Evolutionary conservation across 768 basidiomycete species (phyloP).

Genomic region (Sutorius australiensis): DNA sequence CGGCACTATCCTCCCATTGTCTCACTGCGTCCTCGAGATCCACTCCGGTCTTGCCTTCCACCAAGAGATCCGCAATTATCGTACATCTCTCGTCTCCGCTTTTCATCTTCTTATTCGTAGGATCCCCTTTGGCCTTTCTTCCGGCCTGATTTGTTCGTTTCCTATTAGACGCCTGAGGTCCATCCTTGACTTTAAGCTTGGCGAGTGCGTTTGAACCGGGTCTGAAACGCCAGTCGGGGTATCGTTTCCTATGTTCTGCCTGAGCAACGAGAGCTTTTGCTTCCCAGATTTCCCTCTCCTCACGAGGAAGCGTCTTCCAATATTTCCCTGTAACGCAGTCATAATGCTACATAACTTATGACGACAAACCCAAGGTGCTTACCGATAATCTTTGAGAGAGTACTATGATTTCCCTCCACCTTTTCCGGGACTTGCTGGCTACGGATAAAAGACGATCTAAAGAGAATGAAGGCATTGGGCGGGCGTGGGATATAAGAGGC

Average conservation of each 20-base stretch:
- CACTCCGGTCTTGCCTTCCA: slow-evolving; percentile 61
- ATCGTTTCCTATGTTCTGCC: slow-evolving; percentile 66
- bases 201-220: slow-evolving; percentile 52
- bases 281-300: slow-evolving; percentile 74
- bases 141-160: slow-evolving; percentile 28
- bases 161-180: slow-evolving; percentile 31
- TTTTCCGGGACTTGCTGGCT: slow-evolving; percentile 70
- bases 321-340: slow-evolving; percentile 48
- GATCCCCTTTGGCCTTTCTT: slow-evolving; percentile 29
- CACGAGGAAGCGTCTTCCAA: slow-evolving; percentile 67
- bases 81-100: slow-evolving; percentile 52
- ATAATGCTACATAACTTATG: background rate
- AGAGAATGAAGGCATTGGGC: slow-evolving; percentile 84
- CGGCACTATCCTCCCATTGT: slow-evolving; percentile 37
- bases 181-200: slow-evolving; percentile 38
- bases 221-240: slow-evolving; percentile 81
- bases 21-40: slow-evolving; percentile 60
- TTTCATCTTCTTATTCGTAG: slow-evolving; percentile 28
- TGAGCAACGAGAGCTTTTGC: slow-evolving; percentile 67
- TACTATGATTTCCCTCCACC: slow-evolving; percentile 78
- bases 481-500: slow-evolving; percentile 78
- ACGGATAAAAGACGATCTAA: slow-evolving; percentile 73
- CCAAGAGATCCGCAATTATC: slow-evolving; percentile 64
- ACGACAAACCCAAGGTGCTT: background rate
- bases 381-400: slow-evolving; percentile 81